Base-by-base conservation (phyloP, 306 rosid genomes). In the cucumber (Cucumis sativus) region DNA sequence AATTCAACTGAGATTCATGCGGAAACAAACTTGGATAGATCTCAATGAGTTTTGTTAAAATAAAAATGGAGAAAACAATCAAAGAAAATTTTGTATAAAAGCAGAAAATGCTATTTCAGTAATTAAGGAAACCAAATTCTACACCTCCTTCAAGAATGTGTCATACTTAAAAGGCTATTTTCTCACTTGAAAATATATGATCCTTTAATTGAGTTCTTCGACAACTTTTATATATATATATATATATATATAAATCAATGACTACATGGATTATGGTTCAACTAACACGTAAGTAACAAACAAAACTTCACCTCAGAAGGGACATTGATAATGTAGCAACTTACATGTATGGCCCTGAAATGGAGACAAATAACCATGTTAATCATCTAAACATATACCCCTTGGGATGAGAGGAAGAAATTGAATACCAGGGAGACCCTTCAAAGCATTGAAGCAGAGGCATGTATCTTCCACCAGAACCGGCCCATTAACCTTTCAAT, bases 271-370 rank as follows among this genome's bases (percentile, higher is more conserved):
- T 3, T 6, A 21, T 45, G 55, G 60, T 35, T 76, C 66, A 21
- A 45, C 30, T 20, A 56, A 80, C 5, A 64, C 39, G 58, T 17
- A 67, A 74, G 57, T 69, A 41, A 79, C 41, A 74, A 23, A 60
- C 35, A 74, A 69, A 69, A 43, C 59, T 80, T 61, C 81, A 88
- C 88, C 88, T 76, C 80, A 47, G 80, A 39, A 71, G 30, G 35
- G 68, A 70, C 86, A 75, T 55, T 17, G 16, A 74, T 71, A 77
- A 64, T 33, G 68, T 75, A 56, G 57, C 78, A 84, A 92, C 97
- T 94, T 89, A 94, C 98, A 94, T 88, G 90, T 92, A 94, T 16
- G 98, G 98, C 77, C 98, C 98, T 94, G 98, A 47, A 75, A 54
- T 41, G 35, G 49, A 37, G 25, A 40, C 43, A 80, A 81, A 79